These are phyloP conservation scores for Cercis canadensis DNA, from an alignment of 306 rosid genomes.

Conservation along the genomic window DNA sequence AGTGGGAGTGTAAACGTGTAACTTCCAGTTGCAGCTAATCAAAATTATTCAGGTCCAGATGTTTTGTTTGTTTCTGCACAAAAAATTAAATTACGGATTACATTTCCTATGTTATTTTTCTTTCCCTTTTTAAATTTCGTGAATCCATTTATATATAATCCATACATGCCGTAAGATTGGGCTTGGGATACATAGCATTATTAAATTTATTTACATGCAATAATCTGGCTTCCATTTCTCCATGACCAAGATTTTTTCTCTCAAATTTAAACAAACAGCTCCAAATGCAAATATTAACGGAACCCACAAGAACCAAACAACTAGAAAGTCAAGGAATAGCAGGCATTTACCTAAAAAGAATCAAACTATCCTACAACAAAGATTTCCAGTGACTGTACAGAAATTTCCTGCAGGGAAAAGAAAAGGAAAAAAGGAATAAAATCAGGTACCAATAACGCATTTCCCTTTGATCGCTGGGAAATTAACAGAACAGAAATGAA, in stretches of 20 bases:
- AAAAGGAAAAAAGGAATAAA: not conserved
- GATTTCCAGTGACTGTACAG: conserved; percentile 21
- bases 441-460: conserved; percentile 8
- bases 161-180: not conserved
- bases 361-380: conserved; percentile 38
- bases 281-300: conserved; percentile 29
- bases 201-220: not conserved
- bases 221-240: conserved; percentile 9
- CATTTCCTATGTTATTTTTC: not conserved
- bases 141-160: not conserved
- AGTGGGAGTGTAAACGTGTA: not conserved
- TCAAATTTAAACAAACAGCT: not conserved
- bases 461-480: conserved; percentile 41
- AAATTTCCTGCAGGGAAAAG: conserved; percentile 36
- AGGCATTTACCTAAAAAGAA: conserved; percentile 49
- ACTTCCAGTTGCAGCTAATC: conserved; percentile 21
- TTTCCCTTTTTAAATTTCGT: conserved; percentile 5
- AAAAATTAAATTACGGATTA: not conserved
- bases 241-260: conserved; percentile 12
- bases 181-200: conserved; percentile 20
- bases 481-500: conserved; percentile 13
- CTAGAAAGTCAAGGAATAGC: conserved; percentile 8
- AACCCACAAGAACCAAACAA: conserved; percentile 15
- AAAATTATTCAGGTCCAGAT: not conserved
- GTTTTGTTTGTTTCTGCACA: conserved; percentile 20